phyloP scores from a whole-genome alignment of 306 rosid genomes.

The Glycine tomentella region DNA sequence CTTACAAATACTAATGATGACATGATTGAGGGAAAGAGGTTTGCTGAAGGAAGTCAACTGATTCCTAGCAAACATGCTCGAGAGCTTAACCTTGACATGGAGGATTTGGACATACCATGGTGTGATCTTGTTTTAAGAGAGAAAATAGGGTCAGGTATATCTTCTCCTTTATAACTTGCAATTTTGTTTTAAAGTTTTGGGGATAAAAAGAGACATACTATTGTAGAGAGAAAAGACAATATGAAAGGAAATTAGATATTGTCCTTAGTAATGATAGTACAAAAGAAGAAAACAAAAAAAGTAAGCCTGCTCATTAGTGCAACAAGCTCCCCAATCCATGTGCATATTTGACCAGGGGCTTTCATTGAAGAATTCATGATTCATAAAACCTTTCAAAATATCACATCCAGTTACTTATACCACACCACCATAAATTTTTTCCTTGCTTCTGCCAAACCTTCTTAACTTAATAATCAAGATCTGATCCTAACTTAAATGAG shows the following conservation, averaged over 20 bases:
- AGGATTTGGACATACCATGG: constrained; percentile 89
- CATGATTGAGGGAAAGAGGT: constrained; percentile 56
- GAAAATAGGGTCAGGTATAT: constrained; percentile 91
- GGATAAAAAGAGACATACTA: constrained; percentile 24
- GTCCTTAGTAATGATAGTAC: constrained; percentile 24
- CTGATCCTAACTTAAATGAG: constrained; percentile 20
- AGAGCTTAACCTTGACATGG: constrained; percentile 67
- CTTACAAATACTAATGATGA: constrained; percentile 60
- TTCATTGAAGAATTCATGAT: constrained; percentile 24
- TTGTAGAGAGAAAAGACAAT: background rate
- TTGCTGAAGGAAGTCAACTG: constrained; percentile 64
- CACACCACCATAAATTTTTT: background rate
- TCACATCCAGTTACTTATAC: constrained; percentile 28
- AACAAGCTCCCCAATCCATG: constrained; percentile 33
- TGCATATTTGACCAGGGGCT: constrained; percentile 16
- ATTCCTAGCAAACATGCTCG: constrained; percentile 60
- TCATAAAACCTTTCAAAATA: constrained; percentile 35
- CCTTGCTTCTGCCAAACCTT: constrained; percentile 25
- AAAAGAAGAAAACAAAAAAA: constrained; percentile 20
- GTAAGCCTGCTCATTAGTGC: constrained; percentile 32
- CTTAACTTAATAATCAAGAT: constrained; percentile 19
- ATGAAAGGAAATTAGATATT: constrained; percentile 28
- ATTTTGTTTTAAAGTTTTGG: background rate
- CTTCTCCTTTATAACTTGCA: constrained; percentile 21
- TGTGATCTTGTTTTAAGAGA: constrained; percentile 81